Evolutionary conservation across 1,139 yeast species (phyloP), one percentile per base, ranked within the genome.

Genomic region (Saccharomycopsis phalli): DNA sequence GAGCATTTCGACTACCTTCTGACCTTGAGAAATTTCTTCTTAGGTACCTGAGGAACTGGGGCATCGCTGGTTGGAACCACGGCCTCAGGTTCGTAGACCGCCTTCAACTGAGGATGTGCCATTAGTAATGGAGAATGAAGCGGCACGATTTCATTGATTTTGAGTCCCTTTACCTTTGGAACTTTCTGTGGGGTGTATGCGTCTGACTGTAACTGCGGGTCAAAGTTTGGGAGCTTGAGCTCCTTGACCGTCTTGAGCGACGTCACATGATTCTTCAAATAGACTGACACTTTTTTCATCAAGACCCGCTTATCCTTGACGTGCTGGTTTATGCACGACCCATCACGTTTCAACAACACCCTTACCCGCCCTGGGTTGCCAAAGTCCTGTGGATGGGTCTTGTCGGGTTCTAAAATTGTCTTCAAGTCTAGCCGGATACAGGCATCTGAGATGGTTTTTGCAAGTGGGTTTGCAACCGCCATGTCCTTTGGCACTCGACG

Each of bases 311-410:
- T 88, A 51, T 73, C 77, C 36, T 62, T 60, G 48, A 67, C 59
- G 26, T 45, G 14, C 14, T 22, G 18, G 36, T 68, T 60, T 2
- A 60, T 54, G 22, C 63, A 57, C 36, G 61, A 62, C 14, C 76
- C 73, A 25, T 66, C 59, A 46, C 69, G 69, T 53, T 75, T 78
- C 31, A 82, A 52, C 37, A 76, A 63, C 17, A 87, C 82, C 51
- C 95, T 72, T 29, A 91, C 91, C 52, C 97, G 71, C 11, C 98
- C 98, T 1, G 96, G 94, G 56, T 91, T 91, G 47, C 97, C 95
- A 71, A 82, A 91, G 62, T 91, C 98, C 58, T 87, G 95, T 8
- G 98, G 98, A 60, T 91, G 98, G 3, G 81, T 63, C 61, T 87
- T 91, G 48, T 81, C 86, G 48, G 91, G 76, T 60, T 82, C 91